Conservation (phyloP, 2,329 filamentous ascomycete genomes). For the Aureobasidium sp. region DNA sequence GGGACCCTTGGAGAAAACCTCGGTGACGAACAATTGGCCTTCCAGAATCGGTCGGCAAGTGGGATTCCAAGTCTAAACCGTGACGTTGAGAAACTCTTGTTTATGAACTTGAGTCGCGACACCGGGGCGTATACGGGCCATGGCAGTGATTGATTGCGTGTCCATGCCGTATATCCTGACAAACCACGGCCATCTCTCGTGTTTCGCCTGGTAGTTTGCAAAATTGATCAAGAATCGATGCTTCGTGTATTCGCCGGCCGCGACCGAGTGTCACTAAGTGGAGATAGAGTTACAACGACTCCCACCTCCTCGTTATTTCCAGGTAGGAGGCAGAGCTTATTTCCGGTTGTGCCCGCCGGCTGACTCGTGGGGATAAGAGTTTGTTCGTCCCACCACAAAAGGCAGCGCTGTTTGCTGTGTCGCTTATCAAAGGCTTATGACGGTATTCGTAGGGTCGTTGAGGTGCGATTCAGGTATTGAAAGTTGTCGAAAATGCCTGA, state of each 20-base stretch:
- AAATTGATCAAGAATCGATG: not conserved
- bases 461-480: not conserved
- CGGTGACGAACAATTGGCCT: not conserved
- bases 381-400: not conserved
- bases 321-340: not conserved
- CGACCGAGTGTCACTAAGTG: not conserved
- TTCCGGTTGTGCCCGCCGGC: not conserved
- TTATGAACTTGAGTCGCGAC: not conserved
- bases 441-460: not conserved
- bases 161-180: not conserved
- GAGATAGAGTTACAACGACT: constrained; percentile 6
- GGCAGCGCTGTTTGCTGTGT: not conserved
- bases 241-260: not conserved
- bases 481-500: not conserved
- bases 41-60: not conserved
- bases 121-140: not conserved
- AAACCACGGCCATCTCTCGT: not conserved
- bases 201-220: not conserved
- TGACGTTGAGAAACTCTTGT: not conserved
- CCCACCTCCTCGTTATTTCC: not conserved
- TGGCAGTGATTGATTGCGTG: not conserved
- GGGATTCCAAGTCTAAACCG: not conserved
- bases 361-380: not conserved
- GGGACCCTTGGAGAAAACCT: not conserved
- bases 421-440: not conserved